phyloP scores from a whole-genome alignment of 75 land plant genomes.

The Picea glauca region DNA sequence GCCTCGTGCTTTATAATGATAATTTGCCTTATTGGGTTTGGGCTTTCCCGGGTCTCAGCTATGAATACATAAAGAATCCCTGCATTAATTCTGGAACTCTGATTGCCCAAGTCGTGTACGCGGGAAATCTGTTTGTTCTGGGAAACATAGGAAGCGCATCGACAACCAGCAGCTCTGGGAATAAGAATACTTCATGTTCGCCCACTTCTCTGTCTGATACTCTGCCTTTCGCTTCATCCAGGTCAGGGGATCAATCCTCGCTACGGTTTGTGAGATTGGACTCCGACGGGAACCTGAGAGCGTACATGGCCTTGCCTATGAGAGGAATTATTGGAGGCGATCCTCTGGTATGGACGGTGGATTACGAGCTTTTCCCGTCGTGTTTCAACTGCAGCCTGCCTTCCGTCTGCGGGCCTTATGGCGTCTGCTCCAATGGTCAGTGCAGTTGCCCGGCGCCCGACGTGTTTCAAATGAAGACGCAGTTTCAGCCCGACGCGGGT shows the following conservation, averaged over 20 bases:
- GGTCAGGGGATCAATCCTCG: neutral
- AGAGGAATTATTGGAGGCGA: neutral
- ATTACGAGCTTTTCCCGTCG: neutral
- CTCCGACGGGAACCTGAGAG: conserved; percentile 3
- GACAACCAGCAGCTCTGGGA: neutral
- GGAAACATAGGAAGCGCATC: neutral
- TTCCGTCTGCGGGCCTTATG: neutral
- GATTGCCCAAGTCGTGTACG: neutral
- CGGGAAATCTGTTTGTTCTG: neutral
- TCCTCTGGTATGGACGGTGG: neutral
- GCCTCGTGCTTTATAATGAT: neutral
- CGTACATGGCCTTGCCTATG: neutral
- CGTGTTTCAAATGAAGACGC: neutral
- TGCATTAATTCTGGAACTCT: neutral
- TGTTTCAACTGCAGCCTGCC: conserved; percentile 8
- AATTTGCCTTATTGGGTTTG: neutral
- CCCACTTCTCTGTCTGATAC: neutral
- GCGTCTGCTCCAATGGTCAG: conserved; percentile 2
- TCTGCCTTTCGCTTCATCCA: neutral
- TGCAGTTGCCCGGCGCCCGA: conserved; percentile 6
- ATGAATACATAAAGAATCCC: conserved; percentile 2
- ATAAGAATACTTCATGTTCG: neutral
- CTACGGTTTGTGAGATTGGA: neutral
- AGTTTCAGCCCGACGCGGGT: neutral
- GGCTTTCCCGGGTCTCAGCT: neutral